These are phyloP conservation scores for Paralagenidium karlingii DNA, from an alignment of 352 stramenopile species.

Conservation along the genomic window DNA sequence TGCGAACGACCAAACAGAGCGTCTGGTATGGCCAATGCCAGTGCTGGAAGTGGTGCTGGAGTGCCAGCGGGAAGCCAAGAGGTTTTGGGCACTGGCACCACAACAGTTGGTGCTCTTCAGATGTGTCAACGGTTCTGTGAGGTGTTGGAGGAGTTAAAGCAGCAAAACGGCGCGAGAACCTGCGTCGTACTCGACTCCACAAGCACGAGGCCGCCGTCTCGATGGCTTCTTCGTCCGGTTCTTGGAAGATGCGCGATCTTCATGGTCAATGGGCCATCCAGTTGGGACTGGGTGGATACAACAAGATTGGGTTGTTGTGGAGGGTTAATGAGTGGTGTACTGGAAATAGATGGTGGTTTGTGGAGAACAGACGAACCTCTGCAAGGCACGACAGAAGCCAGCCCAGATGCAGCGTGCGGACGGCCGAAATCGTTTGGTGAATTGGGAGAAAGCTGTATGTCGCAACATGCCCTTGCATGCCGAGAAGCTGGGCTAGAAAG, in stretches of 20 bases:
- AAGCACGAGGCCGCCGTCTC: background rate
- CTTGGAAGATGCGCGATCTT: slow-evolving; percentile 62
- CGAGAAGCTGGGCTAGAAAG: slow-evolving; percentile 28
- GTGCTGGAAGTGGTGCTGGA: slow-evolving; percentile 4
- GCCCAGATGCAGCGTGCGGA: slow-evolving; percentile 16
- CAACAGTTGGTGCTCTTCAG: background rate
- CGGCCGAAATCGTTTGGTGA: slow-evolving; percentile 36
- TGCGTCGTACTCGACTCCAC: background rate
- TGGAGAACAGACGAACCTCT: slow-evolving; percentile 39
- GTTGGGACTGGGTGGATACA: slow-evolving; percentile 45
- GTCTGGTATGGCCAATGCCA: slow-evolving; percentile 11
- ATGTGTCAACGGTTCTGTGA: too few relatives aligned
- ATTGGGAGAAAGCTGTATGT: slow-evolving; percentile 55
- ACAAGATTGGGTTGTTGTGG: slow-evolving; percentile 73
- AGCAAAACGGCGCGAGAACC: background rate
- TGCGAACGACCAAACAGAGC: slow-evolving; percentile 9
- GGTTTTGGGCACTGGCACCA: slow-evolving; percentile 2
- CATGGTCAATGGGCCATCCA: slow-evolving; percentile 67
- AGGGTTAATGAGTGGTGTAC: slow-evolving; percentile 48
- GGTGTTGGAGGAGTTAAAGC: slow-evolving; percentile 2
- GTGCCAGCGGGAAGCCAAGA: background rate
- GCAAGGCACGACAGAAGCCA: slow-evolving; percentile 2
- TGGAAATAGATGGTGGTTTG: slow-evolving; percentile 77
- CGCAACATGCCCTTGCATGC: slow-evolving; percentile 33
- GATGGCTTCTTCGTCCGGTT: slow-evolving; percentile 2